Percentiles rank a stretch among this genome's conserved stretches.
Conservation (phyloP, 257 asterid genomes). For the Jasminum sambac region DNA sequence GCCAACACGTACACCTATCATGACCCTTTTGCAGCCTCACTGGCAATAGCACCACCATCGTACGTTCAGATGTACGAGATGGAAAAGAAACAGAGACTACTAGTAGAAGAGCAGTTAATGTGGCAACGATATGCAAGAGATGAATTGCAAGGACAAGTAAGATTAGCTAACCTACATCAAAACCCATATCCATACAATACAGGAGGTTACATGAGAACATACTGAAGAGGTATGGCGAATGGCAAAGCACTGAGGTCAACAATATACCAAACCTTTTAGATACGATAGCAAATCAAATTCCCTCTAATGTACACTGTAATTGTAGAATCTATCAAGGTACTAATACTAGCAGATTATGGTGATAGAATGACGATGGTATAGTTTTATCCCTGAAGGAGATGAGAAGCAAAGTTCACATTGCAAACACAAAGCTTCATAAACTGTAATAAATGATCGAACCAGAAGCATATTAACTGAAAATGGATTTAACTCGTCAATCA, state of each 20-base stretch:
- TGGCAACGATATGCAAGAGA: constrained; percentile 88
- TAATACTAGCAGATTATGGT: neutral
- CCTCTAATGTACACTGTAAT: neutral
- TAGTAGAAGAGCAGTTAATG: constrained; percentile 71
- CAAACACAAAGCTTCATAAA: neutral
- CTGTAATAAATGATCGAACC: neutral
- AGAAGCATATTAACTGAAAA: neutral
- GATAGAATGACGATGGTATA: neutral
- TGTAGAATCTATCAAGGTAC: neutral
- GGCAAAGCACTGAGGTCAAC: neutral
- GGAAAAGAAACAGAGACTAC: constrained; percentile 78
- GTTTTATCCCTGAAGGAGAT: neutral
- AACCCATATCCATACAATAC: constrained; percentile 40
- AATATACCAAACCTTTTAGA: neutral
- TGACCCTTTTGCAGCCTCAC: constrained; percentile 77
- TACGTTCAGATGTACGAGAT: constrained; percentile 92
- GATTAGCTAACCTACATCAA: constrained; percentile 40
- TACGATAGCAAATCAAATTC: neutral
- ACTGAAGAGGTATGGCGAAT: constrained; percentile 21
- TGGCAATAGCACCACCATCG: constrained; percentile 66
- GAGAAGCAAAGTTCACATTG: neutral
- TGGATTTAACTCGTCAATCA: neutral
- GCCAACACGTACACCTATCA: constrained; percentile 3
- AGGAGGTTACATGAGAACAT: constrained; percentile 51
- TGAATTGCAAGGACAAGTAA: constrained; percentile 79